A percentile compares a stretch with the other conserved stretches of the same genome.
Evolutionary conservation across 2,329 filamentous ascomycete species (phyloP).

Genomic region (Exophiala sp.): DNA sequence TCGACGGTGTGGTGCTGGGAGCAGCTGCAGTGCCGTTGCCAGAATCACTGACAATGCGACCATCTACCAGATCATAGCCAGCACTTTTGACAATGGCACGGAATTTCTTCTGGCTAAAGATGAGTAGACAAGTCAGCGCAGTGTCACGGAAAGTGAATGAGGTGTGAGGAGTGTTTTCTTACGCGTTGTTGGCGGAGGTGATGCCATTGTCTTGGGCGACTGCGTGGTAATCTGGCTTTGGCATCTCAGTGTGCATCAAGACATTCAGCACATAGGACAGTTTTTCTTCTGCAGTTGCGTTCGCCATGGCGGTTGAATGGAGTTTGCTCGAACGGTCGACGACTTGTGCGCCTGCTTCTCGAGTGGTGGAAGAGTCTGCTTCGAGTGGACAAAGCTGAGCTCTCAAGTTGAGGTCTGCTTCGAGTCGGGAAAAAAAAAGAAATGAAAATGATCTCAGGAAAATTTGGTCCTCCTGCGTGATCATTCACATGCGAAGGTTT

Average conservation of each 20-base stretch:
- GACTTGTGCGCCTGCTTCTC: too few relatives aligned
- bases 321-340: neutral
- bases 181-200: conserved; percentile 11
- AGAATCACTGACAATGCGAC: conserved; percentile 1
- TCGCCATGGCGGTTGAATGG: neutral
- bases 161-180: neutral
- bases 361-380: too few relatives aligned
- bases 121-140: neutral
- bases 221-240: conserved; percentile 13
- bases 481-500: too few relatives aligned
- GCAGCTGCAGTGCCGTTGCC: neutral
- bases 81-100: conserved; percentile 8
- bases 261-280: conserved; percentile 10
- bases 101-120: conserved; percentile 14
- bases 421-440: too few relatives aligned
- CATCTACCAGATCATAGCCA: conserved; percentile 12
- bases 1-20: neutral
- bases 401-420: too few relatives aligned
- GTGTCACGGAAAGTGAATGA: neutral
- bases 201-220: conserved; percentile 3
- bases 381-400: too few relatives aligned
- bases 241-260: conserved; percentile 14
- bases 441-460: too few relatives aligned
- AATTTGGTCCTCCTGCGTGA: too few relatives aligned
- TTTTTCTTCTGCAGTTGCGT: neutral